A percentile compares a stretch with the other conserved stretches of the same genome.
Conservation (phyloP, 108 stramenopile species). For the Pseudonitzschia delicatissima region DNA sequence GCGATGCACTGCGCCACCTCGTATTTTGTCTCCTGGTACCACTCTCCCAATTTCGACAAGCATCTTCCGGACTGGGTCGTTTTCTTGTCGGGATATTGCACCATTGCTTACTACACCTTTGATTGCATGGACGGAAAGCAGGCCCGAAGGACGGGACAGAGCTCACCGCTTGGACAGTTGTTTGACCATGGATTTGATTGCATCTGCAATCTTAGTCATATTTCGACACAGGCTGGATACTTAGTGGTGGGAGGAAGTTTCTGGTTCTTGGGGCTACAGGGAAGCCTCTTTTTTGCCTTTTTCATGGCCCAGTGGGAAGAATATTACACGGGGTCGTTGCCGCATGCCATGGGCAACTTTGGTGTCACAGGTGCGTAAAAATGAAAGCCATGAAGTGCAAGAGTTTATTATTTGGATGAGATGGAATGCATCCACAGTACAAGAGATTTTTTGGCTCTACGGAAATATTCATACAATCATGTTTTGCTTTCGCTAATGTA, state of each 20-base stretch:
- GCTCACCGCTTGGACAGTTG: constrained; percentile 86
- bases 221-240: constrained; percentile 48
- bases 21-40: constrained; percentile 32
- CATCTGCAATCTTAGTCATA: constrained; percentile 71
- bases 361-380: constrained; percentile 63
- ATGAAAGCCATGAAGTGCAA: constrained; percentile 63
- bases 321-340: constrained; percentile 85
- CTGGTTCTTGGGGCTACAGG: constrained; percentile 59
- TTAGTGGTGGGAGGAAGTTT: constrained; percentile 46
- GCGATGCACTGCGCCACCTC: constrained; percentile 59
- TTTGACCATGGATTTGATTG: constrained; percentile 98
- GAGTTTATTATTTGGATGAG: no score
- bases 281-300: constrained; percentile 76
- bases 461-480: no score
- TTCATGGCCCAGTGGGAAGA: constrained; percentile 97
- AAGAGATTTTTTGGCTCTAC: no score
- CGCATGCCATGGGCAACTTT: constrained; percentile 62
- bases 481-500: no score
- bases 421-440: constrained; percentile 27
- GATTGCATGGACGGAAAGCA: constrained; percentile 93
- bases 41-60: constrained; percentile 41
- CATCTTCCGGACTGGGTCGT: constrained; percentile 69
- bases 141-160: constrained; percentile 67
- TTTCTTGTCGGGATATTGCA: constrained; percentile 50
- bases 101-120: constrained; percentile 64